phyloP scores from a whole-genome alignment of 352 stramenopile genomes.

The Phytophthora europaea region DNA sequence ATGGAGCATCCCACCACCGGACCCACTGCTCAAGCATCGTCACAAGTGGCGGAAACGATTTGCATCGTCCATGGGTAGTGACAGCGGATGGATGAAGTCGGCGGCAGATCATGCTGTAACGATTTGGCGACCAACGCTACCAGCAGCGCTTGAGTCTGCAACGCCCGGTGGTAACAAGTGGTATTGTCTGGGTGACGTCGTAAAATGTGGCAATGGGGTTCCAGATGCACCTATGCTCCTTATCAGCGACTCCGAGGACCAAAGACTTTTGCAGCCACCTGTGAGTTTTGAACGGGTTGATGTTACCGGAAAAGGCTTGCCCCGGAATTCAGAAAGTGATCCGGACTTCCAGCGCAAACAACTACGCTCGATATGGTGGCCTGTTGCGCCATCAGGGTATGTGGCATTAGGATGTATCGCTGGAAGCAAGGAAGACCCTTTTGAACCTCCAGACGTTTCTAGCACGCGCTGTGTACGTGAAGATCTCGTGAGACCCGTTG shows the following conservation, averaged over 20 bases:
- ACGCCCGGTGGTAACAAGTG: constrained; percentile 45
- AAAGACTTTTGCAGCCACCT: constrained; percentile 63
- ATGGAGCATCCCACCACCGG: constrained; percentile 83
- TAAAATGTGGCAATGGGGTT: constrained; percentile 67
- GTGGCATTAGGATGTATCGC: constrained; percentile 80
- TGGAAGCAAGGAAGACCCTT: constrained; percentile 83
- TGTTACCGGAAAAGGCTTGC: constrained; percentile 84
- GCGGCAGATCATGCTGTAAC: constrained; percentile 67
- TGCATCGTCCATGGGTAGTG: constrained; percentile 1
- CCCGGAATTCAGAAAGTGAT: constrained; percentile 79
- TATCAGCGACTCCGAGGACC: constrained; percentile 59
- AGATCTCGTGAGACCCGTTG: constrained; percentile 76
- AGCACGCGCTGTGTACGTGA: constrained; percentile 76
- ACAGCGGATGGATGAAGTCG: constrained; percentile 53
- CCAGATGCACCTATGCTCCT: constrained; percentile 70
- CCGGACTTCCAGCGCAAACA: constrained; percentile 87
- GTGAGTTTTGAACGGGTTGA: constrained; percentile 86
- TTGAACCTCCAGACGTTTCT: constrained; percentile 68
- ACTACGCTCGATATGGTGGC: constrained; percentile 86
- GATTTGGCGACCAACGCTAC: constrained; percentile 76
- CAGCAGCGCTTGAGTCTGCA: constrained; percentile 46
- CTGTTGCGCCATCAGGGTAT: constrained; percentile 81
- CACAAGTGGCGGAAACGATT: constrained; percentile 85
- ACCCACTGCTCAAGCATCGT: constrained; percentile 81
- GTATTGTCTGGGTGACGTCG: constrained; percentile 81